Conservation (phyloP, 2,329 filamentous ascomycete genomes). For the Venturia pyrina region DNA sequence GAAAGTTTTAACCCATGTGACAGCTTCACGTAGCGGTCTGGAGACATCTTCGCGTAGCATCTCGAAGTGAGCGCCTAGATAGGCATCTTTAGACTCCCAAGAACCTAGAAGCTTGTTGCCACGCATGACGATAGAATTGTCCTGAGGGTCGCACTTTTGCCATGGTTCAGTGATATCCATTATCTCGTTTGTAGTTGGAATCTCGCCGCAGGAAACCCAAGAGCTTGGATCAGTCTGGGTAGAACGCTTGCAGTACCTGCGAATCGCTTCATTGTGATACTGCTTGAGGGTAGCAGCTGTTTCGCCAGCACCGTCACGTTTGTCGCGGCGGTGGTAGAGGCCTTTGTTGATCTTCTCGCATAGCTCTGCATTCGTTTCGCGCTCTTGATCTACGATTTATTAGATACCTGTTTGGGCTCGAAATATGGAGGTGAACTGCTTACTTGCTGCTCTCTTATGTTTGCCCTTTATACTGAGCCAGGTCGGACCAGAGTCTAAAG, state of each 20-base stretch:
- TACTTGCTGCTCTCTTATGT: neutral
- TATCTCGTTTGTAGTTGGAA: conserved; percentile 47
- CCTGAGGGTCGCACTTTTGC: neutral
- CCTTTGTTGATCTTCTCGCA: neutral
- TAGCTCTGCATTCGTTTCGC: conserved; percentile 1
- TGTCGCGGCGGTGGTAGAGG: neutral
- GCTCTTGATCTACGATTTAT: too few species aligned
- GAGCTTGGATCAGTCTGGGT: neutral
- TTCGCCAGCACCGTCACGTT: neutral
- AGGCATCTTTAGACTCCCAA: conserved; percentile 53
- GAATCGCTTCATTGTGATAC: neutral
- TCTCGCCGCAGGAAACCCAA: conserved; percentile 36
- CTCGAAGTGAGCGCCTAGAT: conserved; percentile 64
- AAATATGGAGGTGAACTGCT: too few species aligned
- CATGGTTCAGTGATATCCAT: conserved; percentile 21
- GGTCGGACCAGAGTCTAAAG: neutral
- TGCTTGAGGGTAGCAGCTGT: neutral
- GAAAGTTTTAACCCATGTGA: conserved; percentile 44
- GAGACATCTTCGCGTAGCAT: conserved; percentile 67
- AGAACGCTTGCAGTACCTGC: neutral
- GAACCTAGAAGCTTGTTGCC: conserved; percentile 32
- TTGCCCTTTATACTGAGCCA: neutral
- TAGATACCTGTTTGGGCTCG: too few species aligned
- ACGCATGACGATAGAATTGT: conserved; percentile 8
- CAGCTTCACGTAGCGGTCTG: conserved; percentile 56